These are phyloP conservation scores for Phoenix dactylifera DNA, from an alignment of 176 grass and related monocot species.

Conservation along the genomic window DNA sequence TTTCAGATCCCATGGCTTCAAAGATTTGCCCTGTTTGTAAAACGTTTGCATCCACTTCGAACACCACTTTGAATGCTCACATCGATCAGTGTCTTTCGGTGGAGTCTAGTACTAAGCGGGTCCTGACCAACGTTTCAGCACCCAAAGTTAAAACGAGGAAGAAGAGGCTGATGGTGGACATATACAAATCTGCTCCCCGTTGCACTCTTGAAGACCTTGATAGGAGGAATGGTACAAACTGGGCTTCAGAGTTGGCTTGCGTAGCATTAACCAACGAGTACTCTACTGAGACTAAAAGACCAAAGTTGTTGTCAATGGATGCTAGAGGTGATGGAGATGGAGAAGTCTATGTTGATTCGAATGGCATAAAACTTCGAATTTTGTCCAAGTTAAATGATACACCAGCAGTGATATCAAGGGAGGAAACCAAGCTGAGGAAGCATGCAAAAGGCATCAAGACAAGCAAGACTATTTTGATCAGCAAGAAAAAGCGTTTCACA, in stretches of 20 bases:
- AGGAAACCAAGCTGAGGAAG: neutral
- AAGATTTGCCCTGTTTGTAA: conserved; percentile 28
- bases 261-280: neutral
- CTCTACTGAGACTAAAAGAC: neutral
- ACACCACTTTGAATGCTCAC: conserved; percentile 28
- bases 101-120: neutral
- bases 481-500: conserved; percentile 21
- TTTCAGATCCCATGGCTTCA: conserved; percentile 17
- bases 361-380: conserved; percentile 31
- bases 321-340: neutral
- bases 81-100: conserved; percentile 16
- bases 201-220: conserved; percentile 26
- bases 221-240: conserved; percentile 25
- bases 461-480: conserved; percentile 36
- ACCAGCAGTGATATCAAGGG: neutral
- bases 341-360: conserved; percentile 26
- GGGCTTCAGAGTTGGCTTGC: conserved; percentile 16
- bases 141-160: conserved; percentile 26
- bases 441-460: neutral
- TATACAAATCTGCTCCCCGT: conserved; percentile 14
- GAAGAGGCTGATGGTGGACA: conserved; percentile 18
- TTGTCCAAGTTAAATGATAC: conserved; percentile 23
- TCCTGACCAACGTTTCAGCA: neutral
- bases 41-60: conserved; percentile 21
- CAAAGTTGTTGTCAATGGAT: neutral